These are phyloP conservation scores for Vararia minispora DNA, from an alignment of 768 basidiomycete species.

Conservation along the genomic window DNA sequence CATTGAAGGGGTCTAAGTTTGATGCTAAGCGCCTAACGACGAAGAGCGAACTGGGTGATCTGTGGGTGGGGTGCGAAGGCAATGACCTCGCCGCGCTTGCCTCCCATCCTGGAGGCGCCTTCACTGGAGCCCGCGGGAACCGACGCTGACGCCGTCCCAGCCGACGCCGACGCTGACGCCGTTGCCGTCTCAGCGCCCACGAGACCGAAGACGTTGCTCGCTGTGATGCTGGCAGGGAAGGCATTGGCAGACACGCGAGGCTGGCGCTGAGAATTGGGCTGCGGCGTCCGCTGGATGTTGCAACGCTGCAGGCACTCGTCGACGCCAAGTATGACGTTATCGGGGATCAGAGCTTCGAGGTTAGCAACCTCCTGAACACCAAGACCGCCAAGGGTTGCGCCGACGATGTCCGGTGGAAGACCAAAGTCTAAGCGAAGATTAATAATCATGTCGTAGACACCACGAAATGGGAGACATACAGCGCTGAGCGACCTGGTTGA, in stretches of 20 bases:
- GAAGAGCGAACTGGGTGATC: no score
- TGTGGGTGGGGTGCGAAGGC: no score
- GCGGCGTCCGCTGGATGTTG: constrained; percentile 14
- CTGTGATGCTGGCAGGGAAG: constrained; percentile 9
- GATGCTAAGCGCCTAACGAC: no score
- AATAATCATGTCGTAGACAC: background rate
- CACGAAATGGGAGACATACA: constrained; percentile 13
- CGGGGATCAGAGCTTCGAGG: constrained; percentile 20
- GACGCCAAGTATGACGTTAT: constrained; percentile 21
- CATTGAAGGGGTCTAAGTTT: no score
- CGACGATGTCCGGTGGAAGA: constrained; percentile 20
- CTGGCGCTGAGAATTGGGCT: constrained; percentile 20
- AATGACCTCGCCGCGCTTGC: no score
- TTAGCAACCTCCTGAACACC: constrained; percentile 19
- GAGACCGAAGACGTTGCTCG: no score
- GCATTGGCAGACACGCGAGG: constrained; percentile 18
- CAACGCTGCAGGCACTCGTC: no score
- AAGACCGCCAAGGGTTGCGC: constrained; percentile 19
- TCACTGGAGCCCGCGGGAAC: no score
- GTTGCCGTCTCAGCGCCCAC: no score
- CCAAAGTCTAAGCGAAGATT: constrained; percentile 14
- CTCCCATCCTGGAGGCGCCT: no score
- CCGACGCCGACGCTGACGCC: no score
- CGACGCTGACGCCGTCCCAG: no score
- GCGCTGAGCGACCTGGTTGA: constrained; percentile 17